Evolutionary conservation across 139 green algal genomes (phyloP).

Genomic region (Picochlorum sp.): DNA sequence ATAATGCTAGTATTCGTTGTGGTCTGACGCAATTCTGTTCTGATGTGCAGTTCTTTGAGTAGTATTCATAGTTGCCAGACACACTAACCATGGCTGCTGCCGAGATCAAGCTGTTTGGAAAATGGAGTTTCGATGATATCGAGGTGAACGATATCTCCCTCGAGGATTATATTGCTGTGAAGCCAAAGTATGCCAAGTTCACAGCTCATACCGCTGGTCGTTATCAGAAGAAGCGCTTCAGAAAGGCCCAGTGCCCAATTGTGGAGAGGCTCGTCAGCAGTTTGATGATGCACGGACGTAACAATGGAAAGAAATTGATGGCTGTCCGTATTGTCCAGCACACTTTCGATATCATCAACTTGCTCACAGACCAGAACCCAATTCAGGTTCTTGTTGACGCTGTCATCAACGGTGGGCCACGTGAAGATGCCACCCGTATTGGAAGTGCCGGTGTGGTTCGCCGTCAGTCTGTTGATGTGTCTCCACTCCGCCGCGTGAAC

Average conservation of each 20-base stretch:
- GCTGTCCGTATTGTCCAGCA: slow-evolving; percentile 96
- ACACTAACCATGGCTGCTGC: slow-evolving; percentile 27
- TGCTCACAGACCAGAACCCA: slow-evolving; percentile 98
- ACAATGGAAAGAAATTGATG: slow-evolving; percentile 99
- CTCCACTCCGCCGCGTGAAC: slow-evolving; percentile 97
- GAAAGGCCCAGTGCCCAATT: slow-evolving; percentile 99
- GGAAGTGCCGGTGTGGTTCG: slow-evolving; percentile 92
- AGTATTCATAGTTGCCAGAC: background rate
- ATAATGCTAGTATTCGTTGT: no score
- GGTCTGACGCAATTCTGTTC: no score
- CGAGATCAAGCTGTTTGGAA: slow-evolving; percentile 91
- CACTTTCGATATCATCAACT: slow-evolving; percentile 96
- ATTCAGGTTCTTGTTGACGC: slow-evolving; percentile 97
- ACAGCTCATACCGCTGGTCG: slow-evolving; percentile 95
- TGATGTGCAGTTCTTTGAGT: no score
- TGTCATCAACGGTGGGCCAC: slow-evolving; percentile 97
- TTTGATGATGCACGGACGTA: slow-evolving; percentile 99
- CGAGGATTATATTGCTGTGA: slow-evolving; percentile 99
- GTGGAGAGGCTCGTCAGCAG: slow-evolving; percentile 90
- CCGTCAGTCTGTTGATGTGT: slow-evolving; percentile 98
- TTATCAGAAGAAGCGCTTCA: slow-evolving; percentile 97
- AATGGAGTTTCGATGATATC: slow-evolving; percentile 94
- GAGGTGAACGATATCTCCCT: slow-evolving; percentile 97
- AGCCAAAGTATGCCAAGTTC: slow-evolving; percentile 88
- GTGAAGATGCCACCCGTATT: slow-evolving; percentile 98